Evolutionary conservation across 202 grass and related monocot genomes (phyloP).

Genomic region (Setaria italica): DNA sequence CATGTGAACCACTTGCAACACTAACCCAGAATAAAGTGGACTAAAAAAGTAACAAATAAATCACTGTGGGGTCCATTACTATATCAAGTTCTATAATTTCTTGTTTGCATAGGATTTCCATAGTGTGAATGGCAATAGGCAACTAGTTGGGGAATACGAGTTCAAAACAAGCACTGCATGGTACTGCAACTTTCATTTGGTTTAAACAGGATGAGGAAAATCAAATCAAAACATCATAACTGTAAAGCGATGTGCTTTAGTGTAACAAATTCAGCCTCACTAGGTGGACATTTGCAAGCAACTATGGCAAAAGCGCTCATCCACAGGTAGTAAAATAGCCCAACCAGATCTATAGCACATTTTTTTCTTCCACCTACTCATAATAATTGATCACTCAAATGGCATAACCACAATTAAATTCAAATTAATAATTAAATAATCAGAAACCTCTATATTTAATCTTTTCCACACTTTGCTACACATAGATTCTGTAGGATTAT

Average conservation of each 20-base stretch:
- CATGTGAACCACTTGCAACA: neutral
- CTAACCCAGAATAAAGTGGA: constrained; percentile 26
- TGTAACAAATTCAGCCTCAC: constrained; percentile 23
- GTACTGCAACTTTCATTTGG: constrained; percentile 3
- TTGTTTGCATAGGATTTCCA: neutral
- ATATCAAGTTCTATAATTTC: neutral
- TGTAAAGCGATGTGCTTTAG: neutral
- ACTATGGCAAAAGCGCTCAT: neutral
- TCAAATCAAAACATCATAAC: neutral
- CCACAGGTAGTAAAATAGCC: constrained; percentile 21
- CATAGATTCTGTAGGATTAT: neutral
- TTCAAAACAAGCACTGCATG: constrained; percentile 29
- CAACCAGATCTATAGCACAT: neutral
- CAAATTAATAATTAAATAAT: constrained; percentile 24
- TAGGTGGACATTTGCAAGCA: constrained; percentile 4
- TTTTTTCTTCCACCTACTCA: constrained; percentile 9
- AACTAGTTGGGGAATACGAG: neutral
- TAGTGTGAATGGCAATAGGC: constrained; percentile 4
- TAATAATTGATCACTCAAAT: constrained; percentile 14
- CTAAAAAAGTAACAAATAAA: neutral
- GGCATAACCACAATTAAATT: constrained; percentile 13
- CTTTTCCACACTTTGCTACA: neutral
- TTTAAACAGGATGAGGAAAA: constrained; percentile 26
- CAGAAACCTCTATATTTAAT: constrained; percentile 21
- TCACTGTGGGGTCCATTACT: neutral